Conservation (phyloP, 1,139 yeast genomes). For the Saccharomyces hybrid region DNA sequence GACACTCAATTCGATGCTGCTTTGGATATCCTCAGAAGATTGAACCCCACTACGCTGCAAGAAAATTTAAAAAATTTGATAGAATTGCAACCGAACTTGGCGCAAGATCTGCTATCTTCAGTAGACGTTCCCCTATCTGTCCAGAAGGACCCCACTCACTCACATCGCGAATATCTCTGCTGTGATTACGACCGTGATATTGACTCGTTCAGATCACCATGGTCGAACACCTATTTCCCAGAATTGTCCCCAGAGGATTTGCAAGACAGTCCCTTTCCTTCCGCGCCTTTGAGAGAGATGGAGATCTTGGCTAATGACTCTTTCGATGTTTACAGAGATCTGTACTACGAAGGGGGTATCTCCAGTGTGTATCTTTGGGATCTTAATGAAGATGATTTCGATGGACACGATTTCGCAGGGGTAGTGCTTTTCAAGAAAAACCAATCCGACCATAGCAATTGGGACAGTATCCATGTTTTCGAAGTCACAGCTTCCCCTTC, state of each 20-base stretch:
- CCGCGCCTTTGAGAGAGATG: conserved; percentile 55
- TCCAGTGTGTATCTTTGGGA: conserved; percentile 90
- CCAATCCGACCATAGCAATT: conserved; percentile 44
- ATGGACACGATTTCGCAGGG: conserved; percentile 63
- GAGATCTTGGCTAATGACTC: conserved; percentile 83
- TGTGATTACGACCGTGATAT: conserved; percentile 96
- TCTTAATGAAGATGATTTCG: conserved; percentile 38
- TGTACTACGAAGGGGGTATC: conserved; percentile 89
- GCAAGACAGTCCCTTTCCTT: conserved; percentile 65
- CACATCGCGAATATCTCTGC: conserved; percentile 57
- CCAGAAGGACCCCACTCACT: conserved; percentile 41
- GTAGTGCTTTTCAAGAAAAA: conserved; percentile 75
- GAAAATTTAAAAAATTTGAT: conserved; percentile 62
- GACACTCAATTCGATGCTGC: conserved; percentile 81
- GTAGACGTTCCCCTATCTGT: conserved; percentile 78
- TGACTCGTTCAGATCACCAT: conserved; percentile 87
- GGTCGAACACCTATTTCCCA: conserved; percentile 78
- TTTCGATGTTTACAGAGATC: conserved; percentile 84
- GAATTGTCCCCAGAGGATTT: conserved; percentile 45
- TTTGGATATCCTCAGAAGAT: conserved; percentile 73
- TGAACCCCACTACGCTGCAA: conserved; percentile 66
- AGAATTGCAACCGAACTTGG: conserved; percentile 68
- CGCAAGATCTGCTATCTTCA: conserved; percentile 79
- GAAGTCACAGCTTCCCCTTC: conserved; percentile 51
- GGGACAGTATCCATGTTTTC: conserved; percentile 93